Base-by-base conservation (phyloP, 352 stramenopile species). In the Albugo candida region DNA sequence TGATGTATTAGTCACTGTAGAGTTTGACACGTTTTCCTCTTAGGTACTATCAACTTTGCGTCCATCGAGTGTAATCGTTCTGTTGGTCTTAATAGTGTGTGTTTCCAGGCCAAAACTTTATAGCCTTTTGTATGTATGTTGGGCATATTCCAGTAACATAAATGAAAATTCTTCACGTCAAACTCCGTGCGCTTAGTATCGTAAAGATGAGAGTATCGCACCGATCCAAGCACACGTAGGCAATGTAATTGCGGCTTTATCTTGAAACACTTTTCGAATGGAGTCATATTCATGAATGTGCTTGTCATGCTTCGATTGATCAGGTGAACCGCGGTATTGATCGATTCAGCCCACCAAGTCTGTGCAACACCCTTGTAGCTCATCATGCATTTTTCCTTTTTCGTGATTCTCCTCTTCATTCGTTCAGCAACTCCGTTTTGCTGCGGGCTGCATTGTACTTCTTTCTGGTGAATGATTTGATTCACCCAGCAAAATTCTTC, bases 281-380 rank as follows among this genome's bases (percentile, higher is more conserved):
- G 51, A 13, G 55, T 64, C 6, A 12, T 37, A 4, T 21, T 24
- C 19, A 34, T 31, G 2, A 40, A 11, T 19, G 1, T 1, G 1
- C 17, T 34, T 17, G 41, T 44, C 13, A 54, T 1, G 3, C 52
- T 44, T 5, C 49, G 41, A 37, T 64, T 65, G n/a, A 63, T 45
- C 2, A 65, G n/a, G 27, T 64, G 64, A 5, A 65, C 44, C 0
- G 54, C 50, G 2, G 51, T 67, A 41, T 52, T 56, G 27, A 60
- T 16, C 10, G 41, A 50, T 14, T 51, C 54, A n/a, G n/a, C n/a
- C n/a, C n/a, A n/a, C n/a, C n/a, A n/a, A n/a, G n/a, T n/a, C n/a
- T n/a, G n/a, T n/a, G n/a, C n/a, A n/a, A n/a, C n/a, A n/a, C n/a
- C n/a, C n/a, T n/a, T n/a, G n/a, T n/a, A n/a, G n/a, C n/a, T n/a